Evolutionary conservation across 2,329 filamentous ascomycete species (phyloP), one percentile per base, ranked within the genome.

Genomic region (Venturiaceae sp.): DNA sequence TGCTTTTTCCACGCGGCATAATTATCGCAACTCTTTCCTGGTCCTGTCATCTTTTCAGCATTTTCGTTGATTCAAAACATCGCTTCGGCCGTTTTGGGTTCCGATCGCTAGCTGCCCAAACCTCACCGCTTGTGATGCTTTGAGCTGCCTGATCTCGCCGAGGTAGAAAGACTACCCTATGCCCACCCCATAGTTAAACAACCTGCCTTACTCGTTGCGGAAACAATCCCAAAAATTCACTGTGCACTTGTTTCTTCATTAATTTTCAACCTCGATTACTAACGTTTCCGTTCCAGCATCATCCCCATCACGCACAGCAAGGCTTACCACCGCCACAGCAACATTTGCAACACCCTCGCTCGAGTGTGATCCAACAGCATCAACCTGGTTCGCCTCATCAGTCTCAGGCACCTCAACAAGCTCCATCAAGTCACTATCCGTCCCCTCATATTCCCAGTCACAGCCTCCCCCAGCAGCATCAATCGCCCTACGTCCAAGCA

Each of bases 271-370:
- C 52, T 23, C 23, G 23, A 50, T 46, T 56, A 53, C 59, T 63
- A 60, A 62, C 63, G 30, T 55, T 46, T 32, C 32, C n/a, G 23
- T 34, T 53, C 67, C 83, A 90, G 85, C 86, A 88, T 81, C 86
- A 88, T 78, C 81, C 84, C 76, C 85, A 87, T 78, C 83, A 86
- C 72, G 76, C 83, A 72, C 83, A 84, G 75, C 84, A 88, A 79
- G 86, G 85, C 82, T 84, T 85, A 75, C 82, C 83, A 67, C 74
- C 77, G 68, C 77, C 77, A 62, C 76, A 79, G 66, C 78, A 60
- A 34, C 58, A 87, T 69, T 81, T 87, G 65, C 86, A 88, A 65
- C 84, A 88, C 71, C 81, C 85, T 66, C 83, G 87, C 71, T 84
- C 87, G 63, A 82, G 85, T 67, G 85, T 88, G 67, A 84, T 89